phyloP scores from a whole-genome alignment of 2,329 filamentous ascomycete genomes.

The Teratosphaeria nubilosa region DNA sequence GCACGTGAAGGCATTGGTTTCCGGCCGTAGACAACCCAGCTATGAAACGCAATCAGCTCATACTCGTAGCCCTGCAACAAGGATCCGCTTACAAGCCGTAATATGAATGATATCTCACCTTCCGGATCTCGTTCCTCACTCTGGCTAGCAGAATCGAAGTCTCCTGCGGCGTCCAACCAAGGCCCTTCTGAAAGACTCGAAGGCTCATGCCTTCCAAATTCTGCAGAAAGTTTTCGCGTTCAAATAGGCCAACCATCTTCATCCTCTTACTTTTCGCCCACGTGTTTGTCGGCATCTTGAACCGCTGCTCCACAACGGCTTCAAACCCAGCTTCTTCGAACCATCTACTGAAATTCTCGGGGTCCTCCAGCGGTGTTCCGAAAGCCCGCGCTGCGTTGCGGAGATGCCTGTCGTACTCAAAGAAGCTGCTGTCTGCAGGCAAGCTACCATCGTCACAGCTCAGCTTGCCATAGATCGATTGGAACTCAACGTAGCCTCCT shows the following conservation, averaged over 20 bases:
- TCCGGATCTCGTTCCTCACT: not conserved
- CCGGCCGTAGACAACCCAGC: not conserved
- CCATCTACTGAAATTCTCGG: not conserved
- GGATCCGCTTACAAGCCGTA: not conserved
- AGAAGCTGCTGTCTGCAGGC: not conserved
- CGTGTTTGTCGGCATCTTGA: constrained; percentile 33
- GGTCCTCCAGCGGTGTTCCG: not conserved
- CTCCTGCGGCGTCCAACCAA: not conserved
- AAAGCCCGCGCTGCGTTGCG: not conserved
- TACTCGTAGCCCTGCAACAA: not conserved
- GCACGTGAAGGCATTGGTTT: not conserved
- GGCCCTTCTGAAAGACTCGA: not conserved
- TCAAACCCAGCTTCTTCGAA: constrained; percentile 32
- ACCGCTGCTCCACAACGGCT: constrained; percentile 33
- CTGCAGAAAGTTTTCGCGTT: constrained; percentile 26
- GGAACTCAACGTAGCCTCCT: constrained; percentile 14
- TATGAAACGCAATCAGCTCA: not conserved
- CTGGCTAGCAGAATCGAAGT: not conserved
- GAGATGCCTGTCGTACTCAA: not conserved
- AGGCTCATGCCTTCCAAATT: constrained; percentile 28
- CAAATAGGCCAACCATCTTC: constrained; percentile 28
- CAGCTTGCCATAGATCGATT: not conserved
- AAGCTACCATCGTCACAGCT: not conserved
- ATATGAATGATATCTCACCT: not conserved
- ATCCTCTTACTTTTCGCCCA: constrained; percentile 30